Evolutionary conservation across 1,139 yeast species (phyloP).

Genomic region (Candida sojae): DNA sequence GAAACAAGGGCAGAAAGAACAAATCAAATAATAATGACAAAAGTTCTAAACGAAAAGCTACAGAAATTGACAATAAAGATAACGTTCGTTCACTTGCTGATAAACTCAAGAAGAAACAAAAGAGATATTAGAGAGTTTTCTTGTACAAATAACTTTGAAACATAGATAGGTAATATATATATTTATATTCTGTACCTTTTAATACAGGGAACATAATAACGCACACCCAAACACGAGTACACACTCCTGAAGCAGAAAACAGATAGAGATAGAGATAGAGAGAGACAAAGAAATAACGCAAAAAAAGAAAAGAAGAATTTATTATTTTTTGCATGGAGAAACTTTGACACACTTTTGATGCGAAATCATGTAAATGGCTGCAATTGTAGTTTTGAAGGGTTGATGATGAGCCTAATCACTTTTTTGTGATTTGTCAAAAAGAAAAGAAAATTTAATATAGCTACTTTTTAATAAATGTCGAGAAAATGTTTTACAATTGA

Average conservation of each 20-base stretch:
- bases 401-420: too few species aligned
- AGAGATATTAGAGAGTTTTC: conserved; percentile 3
- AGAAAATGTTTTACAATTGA: too few species aligned
- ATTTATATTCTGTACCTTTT: background rate
- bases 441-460: too few species aligned
- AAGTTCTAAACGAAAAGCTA: conserved; percentile 11
- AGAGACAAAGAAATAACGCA: background rate
- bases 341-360: conserved; percentile 3
- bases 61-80: conserved; percentile 13
- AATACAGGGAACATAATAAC: background rate
- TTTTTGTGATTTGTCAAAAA: too few species aligned
- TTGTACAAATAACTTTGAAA: background rate
- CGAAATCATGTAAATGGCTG: conserved; percentile 1
- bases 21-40: conserved; percentile 8
- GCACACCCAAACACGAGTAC: background rate
- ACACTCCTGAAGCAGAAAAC: too few species aligned
- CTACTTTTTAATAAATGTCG: too few species aligned
- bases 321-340: background rate
- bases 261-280: too few species aligned
- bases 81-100: conserved; percentile 30
- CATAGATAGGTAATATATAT: background rate
- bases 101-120: conserved; percentile 37
- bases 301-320: background rate
- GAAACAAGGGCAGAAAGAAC: conserved; percentile 30
- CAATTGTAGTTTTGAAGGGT: background rate